Conservation (phyloP, 352 stramenopile genomes). For the Pythium brassicae region DNA sequence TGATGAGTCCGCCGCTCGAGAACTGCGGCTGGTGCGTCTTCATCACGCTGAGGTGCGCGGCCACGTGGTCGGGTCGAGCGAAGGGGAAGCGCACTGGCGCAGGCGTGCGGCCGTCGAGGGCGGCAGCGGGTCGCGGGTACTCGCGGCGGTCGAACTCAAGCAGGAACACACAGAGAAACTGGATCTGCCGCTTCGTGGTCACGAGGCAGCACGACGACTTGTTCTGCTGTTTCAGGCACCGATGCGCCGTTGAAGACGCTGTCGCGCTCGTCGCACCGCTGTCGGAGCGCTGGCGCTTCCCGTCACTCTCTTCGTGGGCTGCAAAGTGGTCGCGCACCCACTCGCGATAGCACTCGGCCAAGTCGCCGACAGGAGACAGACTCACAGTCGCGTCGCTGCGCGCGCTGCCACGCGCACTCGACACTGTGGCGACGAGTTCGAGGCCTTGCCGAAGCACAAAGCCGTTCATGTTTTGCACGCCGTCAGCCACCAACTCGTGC, state of each 20-base stretch:
- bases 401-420: neutral
- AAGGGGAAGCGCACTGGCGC: neutral
- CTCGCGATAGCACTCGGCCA: slow-evolving; percentile 13
- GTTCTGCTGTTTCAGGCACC: slow-evolving; percentile 1
- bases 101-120: neutral
- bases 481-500: slow-evolving; percentile 29
- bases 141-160: slow-evolving; percentile 27
- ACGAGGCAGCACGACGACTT: slow-evolving; percentile 14
- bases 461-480: slow-evolving; percentile 13
- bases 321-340: slow-evolving; percentile 28
- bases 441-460: slow-evolving; percentile 18
- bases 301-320: neutral
- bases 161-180: slow-evolving; percentile 35
- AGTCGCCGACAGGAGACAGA: neutral
- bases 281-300: neutral
- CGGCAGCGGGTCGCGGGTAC: neutral
- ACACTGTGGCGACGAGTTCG: slow-evolving; percentile 22
- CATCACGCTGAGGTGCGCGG: slow-evolving; percentile 29
- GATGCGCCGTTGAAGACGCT: neutral
- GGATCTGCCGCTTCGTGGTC: slow-evolving; percentile 27
- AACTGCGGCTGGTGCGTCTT: slow-evolving; percentile 28
- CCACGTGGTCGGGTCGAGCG: slow-evolving; percentile 16
- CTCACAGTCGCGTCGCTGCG: no score
- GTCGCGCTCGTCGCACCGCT: neutral
- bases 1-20: slow-evolving; percentile 20